phyloP scores from a whole-genome alignment of 768 basidiomycete genomes.

The Trichaptum fuscoviolaceum region DNA sequence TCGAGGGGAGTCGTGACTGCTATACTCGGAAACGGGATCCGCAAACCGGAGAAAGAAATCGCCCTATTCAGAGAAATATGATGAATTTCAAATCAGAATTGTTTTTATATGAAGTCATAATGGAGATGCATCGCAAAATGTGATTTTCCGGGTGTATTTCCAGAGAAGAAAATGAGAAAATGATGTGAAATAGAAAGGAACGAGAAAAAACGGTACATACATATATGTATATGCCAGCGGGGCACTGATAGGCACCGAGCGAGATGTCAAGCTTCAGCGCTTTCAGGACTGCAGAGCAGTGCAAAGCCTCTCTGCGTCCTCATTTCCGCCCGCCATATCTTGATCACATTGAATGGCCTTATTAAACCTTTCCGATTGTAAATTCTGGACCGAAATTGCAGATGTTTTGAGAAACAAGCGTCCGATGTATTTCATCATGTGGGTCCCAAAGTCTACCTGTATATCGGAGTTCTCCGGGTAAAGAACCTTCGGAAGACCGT shows the following conservation, averaged over 20 bases:
- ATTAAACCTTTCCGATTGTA: background rate
- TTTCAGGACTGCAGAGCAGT: background rate
- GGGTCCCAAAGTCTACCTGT: background rate
- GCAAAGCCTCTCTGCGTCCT: background rate
- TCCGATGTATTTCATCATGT: background rate
- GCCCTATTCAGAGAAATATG: too few relatives aligned
- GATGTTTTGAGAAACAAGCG: background rate
- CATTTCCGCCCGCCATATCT: background rate
- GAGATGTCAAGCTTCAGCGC: background rate
- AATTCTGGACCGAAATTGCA: background rate
- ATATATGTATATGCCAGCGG: background rate
- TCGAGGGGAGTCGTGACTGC: too few relatives aligned
- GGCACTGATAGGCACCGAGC: background rate
- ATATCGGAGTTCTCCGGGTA: background rate
- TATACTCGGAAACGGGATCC: too few relatives aligned
- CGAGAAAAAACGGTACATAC: background rate
- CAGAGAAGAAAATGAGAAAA: too few relatives aligned
- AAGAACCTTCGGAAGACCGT: too few relatives aligned
- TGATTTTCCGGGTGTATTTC: too few relatives aligned
- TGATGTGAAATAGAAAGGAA: background rate
- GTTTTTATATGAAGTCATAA: too few relatives aligned
- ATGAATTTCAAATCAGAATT: too few relatives aligned
- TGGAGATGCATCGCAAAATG: too few relatives aligned
- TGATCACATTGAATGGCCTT: background rate
- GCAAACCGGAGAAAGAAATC: too few relatives aligned